Percentiles rank a stretch among this genome's conserved stretches.
These are phyloP conservation scores for Aphanoascus verrucosus DNA, from an alignment of 2,329 filamentous ascomycete genomes.

Conservation along the genomic window DNA sequence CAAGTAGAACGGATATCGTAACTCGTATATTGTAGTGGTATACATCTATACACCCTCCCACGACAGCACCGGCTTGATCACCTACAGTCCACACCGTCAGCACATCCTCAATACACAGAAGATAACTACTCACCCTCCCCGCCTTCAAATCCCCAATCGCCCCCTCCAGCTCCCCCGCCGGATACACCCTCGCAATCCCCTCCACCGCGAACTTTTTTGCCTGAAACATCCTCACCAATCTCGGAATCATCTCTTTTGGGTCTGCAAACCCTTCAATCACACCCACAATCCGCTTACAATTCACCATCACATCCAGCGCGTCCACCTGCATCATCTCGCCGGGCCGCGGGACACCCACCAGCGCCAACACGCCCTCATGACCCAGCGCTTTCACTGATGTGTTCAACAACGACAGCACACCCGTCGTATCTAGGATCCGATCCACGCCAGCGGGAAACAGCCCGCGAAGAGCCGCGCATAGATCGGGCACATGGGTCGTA, in stretches of 20 bases:
- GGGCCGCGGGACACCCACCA: slow-evolving; percentile 1
- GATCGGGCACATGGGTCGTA: not conserved
- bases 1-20: no score
- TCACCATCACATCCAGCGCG: not conserved
- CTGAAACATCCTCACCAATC: not conserved
- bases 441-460: not conserved
- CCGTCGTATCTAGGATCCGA: slow-evolving; percentile 1
- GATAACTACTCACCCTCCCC: not conserved
- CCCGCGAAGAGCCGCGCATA: not conserved
- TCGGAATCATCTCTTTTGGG: slow-evolving; percentile 4
- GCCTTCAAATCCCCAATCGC: not conserved
- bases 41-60: not conserved
- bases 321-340: not conserved
- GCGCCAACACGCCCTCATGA: not conserved
- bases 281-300: slow-evolving; percentile 1
- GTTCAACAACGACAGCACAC: not conserved
- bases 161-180: not conserved
- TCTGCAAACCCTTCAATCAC: slow-evolving; percentile 6
- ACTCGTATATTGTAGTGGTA: no score
- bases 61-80: slow-evolving; percentile 1
- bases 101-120: no score
- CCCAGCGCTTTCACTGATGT: not conserved
- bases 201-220: not conserved
- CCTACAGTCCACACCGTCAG: not conserved
- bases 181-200: not conserved